Conservation (phyloP, 1,284 basidiomycete genomes). For the Laetiporus sulphureus region DNA sequence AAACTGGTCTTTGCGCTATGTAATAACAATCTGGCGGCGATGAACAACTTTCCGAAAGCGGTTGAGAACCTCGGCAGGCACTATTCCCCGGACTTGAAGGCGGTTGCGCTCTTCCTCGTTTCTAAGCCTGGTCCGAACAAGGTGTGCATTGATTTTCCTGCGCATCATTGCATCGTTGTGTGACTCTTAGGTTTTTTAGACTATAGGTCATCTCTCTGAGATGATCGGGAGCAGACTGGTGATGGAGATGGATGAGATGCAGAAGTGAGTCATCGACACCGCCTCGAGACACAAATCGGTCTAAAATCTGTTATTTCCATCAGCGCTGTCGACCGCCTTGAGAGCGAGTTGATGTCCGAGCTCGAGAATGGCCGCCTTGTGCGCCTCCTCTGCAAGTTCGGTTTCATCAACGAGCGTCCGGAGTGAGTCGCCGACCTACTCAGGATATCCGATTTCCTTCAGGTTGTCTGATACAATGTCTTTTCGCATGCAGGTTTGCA, state of each 20-base stretch:
- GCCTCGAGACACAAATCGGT: background rate
- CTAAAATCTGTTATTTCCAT: background rate
- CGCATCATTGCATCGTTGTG: background rate
- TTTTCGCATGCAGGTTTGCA: slow-evolving; percentile 66
- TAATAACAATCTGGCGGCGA: slow-evolving; percentile 58
- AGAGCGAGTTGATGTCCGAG: slow-evolving; percentile 82
- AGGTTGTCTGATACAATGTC: background rate
- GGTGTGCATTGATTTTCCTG: slow-evolving; percentile 26
- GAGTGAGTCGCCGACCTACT: slow-evolving; percentile 56
- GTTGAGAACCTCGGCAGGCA: slow-evolving; percentile 70
- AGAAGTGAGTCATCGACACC: slow-evolving; percentile 46
- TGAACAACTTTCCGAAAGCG: slow-evolving; percentile 65
- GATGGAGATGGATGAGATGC: slow-evolving; percentile 79
- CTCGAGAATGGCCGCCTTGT: slow-evolving; percentile 97
- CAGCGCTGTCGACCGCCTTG: slow-evolving; percentile 78
- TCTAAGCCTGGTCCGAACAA: slow-evolving; percentile 63
- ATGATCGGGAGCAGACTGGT: slow-evolving; percentile 72
- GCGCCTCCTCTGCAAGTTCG: slow-evolving; percentile 88
- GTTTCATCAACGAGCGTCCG: slow-evolving; percentile 97
- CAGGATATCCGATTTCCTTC: background rate
- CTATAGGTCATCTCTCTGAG: slow-evolving; percentile 74
- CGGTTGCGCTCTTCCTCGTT: slow-evolving; percentile 73
- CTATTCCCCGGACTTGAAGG: slow-evolving; percentile 83
- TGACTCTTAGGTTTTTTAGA: slow-evolving; percentile 35
- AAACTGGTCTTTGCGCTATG: slow-evolving; percentile 80